Conservation (phyloP, 768 basidiomycete species). For the Suillus cothurnatus region DNA sequence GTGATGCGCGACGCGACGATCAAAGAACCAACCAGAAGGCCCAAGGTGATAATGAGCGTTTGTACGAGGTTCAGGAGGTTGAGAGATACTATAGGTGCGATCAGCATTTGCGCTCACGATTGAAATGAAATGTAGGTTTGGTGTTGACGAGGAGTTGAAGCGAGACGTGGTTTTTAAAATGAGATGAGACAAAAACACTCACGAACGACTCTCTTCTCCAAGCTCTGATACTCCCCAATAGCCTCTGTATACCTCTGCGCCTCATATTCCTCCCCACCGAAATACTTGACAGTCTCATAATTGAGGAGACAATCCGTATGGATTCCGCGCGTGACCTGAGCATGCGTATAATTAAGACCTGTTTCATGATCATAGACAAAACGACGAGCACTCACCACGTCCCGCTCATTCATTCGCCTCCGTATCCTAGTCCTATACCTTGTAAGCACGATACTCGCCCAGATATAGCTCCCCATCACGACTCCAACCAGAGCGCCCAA, state of each 20-base stretch:
- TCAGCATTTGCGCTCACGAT: neutral
- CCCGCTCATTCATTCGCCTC: conserved; percentile 78
- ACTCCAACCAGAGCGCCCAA: conserved; percentile 67
- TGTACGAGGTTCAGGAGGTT: conserved; percentile 78
- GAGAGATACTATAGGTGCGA: conserved; percentile 50
- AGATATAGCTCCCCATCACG: conserved; percentile 67
- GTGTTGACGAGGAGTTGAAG: too few species aligned
- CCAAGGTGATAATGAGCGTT: conserved; percentile 79
- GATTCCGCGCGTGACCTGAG: conserved; percentile 69
- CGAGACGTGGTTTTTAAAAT: too few species aligned
- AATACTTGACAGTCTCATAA: conserved; percentile 88
- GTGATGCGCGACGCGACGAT: conserved; percentile 78
- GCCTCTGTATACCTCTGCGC: conserved; percentile 69
- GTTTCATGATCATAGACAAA: too few species aligned
- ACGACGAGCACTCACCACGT: conserved; percentile 42
- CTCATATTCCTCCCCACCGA: conserved; percentile 84
- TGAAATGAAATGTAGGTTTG: neutral
- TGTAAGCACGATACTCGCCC: conserved; percentile 58
- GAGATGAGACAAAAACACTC: conserved; percentile 26
- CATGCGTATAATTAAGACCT: too few species aligned
- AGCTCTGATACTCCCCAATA: conserved; percentile 68
- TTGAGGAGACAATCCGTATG: conserved; percentile 80
- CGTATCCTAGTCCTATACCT: conserved; percentile 72
- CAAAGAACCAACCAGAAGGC: conserved; percentile 75
- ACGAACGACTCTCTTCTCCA: conserved; percentile 78